Base-by-base conservation (phyloP, 2,329 filamentous ascomycete species). In the Lasiodiplodia sp. region DNA sequence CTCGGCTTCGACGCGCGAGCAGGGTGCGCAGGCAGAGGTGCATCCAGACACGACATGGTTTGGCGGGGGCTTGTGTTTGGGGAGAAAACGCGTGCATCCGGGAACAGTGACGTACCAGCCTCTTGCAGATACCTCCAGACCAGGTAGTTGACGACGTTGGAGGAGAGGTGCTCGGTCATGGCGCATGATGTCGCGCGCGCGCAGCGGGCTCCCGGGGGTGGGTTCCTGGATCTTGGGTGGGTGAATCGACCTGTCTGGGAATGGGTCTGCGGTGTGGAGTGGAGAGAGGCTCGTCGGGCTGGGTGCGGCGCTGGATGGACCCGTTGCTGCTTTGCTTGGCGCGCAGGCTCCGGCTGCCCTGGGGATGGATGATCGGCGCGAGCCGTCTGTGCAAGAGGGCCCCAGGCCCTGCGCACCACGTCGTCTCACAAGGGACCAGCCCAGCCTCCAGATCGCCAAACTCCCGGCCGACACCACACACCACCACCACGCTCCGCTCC, bases 71-170 rank as follows among this genome's bases (percentile, higher is more conserved):
- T 31, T n/a, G 18, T 51, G 40, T 14, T 14, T 31, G 28, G 53
- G 44, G 47, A 25, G 60, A 34, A 16, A 31, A 52, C 60, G 60
- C 60, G 60, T 64, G 37, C 16, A 38, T 51, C 65, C 40, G 40
- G 65, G 65, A 31, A 40, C 31, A 21, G 63, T 37, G 23, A 40
- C 74, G 38, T 71, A 74, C 78, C 78, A 44, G 78, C 76, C 70
- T 79, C 78, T 69, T 80, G 78, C 25, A 79, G 75, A 73, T 85
- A 90, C 84, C 88, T 88, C 85, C 88, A 89, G 79, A 91, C 88
- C 76, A 91, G 82, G 80, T 90, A 90, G 81, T 91, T 91, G 77
- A 91, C 85, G 78, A 90, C 87, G 82, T 90, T 85, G 72, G 84
- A 86, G 74, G 82, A 86, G 71, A 88, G 80, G 60, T 83, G 75